Evolutionary conservation across 768 basidiomycete genomes (phyloP).

Genomic region (Pluteus cervinus): DNA sequence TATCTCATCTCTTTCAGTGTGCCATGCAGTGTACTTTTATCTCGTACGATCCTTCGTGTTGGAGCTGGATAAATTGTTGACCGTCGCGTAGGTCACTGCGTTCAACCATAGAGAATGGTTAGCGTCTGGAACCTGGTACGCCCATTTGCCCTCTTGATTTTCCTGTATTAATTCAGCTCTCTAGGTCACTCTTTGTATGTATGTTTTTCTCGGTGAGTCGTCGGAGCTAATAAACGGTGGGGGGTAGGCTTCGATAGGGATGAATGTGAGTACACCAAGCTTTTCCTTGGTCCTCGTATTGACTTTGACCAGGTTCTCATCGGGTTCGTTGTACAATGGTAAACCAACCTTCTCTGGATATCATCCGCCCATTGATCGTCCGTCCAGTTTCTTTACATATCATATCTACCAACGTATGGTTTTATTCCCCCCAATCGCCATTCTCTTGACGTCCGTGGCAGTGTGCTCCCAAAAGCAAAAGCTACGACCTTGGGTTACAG

Average conservation of each 20-base stretch:
- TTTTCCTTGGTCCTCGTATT: neutral
- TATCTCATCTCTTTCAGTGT: constrained; percentile 23
- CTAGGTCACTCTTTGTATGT: constrained; percentile 32
- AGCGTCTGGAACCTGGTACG: constrained; percentile 33
- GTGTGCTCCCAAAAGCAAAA: constrained; percentile 27
- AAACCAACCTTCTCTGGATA: constrained; percentile 7
- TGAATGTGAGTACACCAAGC: constrained; percentile 23
- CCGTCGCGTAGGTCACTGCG: constrained; percentile 34
- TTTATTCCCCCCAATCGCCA: neutral
- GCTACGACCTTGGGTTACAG: constrained; percentile 29
- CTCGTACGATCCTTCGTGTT: constrained; percentile 23
- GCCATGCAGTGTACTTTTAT: constrained; percentile 35
- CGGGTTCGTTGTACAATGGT: constrained; percentile 38
- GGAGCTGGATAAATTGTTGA: neutral
- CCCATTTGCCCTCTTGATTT: neutral
- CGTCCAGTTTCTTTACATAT: constrained; percentile 31
- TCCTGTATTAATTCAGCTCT: neutral
- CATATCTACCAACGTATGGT: constrained; percentile 32
- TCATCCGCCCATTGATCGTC: neutral
- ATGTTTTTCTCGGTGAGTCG: neutral
- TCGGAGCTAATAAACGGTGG: constrained; percentile 2
- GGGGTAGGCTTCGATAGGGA: constrained; percentile 28
- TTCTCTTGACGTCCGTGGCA: constrained; percentile 10
- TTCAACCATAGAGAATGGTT: constrained; percentile 25
- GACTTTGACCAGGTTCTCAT: constrained; percentile 25